Base-by-base conservation (phyloP, 1,284 basidiomycete genomes). In the Salmacisia buchloeana region DNA sequence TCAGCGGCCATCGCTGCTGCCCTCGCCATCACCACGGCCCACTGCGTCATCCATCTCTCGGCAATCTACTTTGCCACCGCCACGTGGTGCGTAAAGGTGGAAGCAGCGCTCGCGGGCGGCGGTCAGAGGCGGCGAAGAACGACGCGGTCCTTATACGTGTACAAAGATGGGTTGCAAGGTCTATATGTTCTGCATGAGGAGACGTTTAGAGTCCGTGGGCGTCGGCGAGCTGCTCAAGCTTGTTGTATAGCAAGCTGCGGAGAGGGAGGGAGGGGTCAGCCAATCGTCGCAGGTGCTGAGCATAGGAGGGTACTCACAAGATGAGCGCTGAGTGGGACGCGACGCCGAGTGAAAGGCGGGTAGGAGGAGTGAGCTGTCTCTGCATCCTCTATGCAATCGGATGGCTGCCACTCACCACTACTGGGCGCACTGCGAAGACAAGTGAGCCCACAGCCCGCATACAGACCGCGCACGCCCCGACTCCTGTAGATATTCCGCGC, bases 401-500 rank as follows among this genome's bases (percentile, higher is more conserved):
- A 60, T 12, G 13, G 29, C 29, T 25, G 23, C 29, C 6, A 57
- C 29, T 49, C 52, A 49, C 70, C 77, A 43, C 74, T 76, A 35
- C 66, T 69, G 1, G 94, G 94, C 60, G 93, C 88, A 0, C 90
- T 88, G 62, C 92, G 83, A 31, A 89, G 86, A 49, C 93, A 89
- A 0, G 94, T 97, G 71, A 97, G 87, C 5, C 92, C 94, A 80
- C 92, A 93, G 0, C n/a, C 94, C 13, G 92, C 91, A 81, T 98
- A 98, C 66, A 98, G 81, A 0, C 94, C 94, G 58, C 83, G 84
- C 7, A 97, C 69, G 0, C 94, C 94, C 75, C 90, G 86, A 15
- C 85, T 85, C 33, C 72, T 81, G 75, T 89, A 96, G 83, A 97
- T 88, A 69, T 86, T 86, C 69, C 80, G 83, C 23, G 87, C 86